These are phyloP conservation scores for Beauveria pseudobassiana DNA, from an alignment of 2,329 filamentous ascomycete genomes.

Conservation along the genomic window DNA sequence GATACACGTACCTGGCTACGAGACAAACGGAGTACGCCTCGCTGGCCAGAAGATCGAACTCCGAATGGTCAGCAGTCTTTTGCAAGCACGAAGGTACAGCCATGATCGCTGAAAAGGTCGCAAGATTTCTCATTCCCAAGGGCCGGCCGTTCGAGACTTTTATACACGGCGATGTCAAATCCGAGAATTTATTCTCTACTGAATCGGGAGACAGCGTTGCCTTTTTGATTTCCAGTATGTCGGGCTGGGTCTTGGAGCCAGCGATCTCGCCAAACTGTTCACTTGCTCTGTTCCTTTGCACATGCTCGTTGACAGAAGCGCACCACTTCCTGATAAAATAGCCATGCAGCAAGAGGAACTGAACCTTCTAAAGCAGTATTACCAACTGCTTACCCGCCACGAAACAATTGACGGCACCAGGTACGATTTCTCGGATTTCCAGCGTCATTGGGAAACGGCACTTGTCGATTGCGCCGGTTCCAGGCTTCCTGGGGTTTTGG, in stretches of 20 bases:
- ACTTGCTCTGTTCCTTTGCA: conserved; percentile 54
- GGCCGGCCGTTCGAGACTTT: conserved; percentile 43
- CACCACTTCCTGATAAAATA: conserved; percentile 29
- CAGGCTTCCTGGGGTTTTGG: conserved; percentile 56
- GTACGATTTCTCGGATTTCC: conserved; percentile 48
- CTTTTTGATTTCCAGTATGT: conserved; percentile 67
- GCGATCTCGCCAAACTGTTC: conserved; percentile 60
- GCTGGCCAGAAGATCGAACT: conserved; percentile 37
- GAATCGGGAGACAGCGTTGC: conserved; percentile 41
- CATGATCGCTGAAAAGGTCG: conserved; percentile 46
- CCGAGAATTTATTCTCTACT: conserved; percentile 58
- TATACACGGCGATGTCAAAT: conserved; percentile 64
- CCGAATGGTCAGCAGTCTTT: conserved; percentile 48
- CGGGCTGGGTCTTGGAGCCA: conserved; percentile 55
- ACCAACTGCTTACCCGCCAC: conserved; percentile 21
- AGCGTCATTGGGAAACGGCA: conserved; percentile 58
- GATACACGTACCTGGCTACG: conserved; percentile 62
- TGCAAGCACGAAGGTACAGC: conserved; percentile 26
- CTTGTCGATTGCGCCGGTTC: conserved; percentile 59
- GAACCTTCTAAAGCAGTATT: conserved; percentile 44
- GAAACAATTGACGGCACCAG: not conserved
- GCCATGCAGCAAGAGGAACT: conserved; percentile 44
- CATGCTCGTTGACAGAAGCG: conserved; percentile 34
- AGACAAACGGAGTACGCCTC: conserved; percentile 46
- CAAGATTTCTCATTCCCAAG: conserved; percentile 39